A percentile compares a stretch with the other conserved stretches of the same genome.
These are phyloP conservation scores for Wallacemonas rigidus DNA, from an alignment of 208 protist species.

Conservation along the genomic window DNA sequence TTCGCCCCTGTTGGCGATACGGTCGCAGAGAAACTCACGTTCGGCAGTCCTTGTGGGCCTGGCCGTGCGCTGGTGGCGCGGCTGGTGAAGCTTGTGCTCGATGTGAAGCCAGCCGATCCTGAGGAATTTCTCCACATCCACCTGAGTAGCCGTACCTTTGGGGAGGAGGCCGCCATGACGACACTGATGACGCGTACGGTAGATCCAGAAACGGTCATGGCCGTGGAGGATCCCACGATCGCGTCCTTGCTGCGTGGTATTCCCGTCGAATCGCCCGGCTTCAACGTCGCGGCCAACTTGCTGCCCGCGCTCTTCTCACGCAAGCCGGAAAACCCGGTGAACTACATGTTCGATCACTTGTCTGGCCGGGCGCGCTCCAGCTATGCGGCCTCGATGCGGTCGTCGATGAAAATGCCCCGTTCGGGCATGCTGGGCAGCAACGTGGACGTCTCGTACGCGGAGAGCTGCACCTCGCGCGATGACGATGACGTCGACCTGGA, in stretches of 20 bases:
- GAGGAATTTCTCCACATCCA: constrained; percentile 62
- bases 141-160: constrained; percentile 47
- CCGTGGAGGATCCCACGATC: constrained; percentile 48
- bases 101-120: constrained; percentile 52
- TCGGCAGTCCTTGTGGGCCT: constrained; percentile 31
- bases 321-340: constrained; percentile 63
- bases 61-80: constrained; percentile 26
- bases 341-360: constrained; percentile 68
- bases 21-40: constrained; percentile 56
- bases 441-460: constrained; percentile 25
- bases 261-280: constrained; percentile 39
- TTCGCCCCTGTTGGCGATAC: constrained; percentile 44
- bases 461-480: constrained; percentile 49
- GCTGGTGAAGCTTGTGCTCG: constrained; percentile 48
- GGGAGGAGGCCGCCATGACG: constrained; percentile 40
- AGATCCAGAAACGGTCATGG: constrained; percentile 28
- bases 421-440: constrained; percentile 23
- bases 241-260: constrained; percentile 54
- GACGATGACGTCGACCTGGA: constrained; percentile 33
- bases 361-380: constrained; percentile 36
- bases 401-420: constrained; percentile 22
- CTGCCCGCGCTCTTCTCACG: constrained; percentile 59
- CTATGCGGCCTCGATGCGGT: constrained; percentile 41
- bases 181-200: constrained; percentile 19
- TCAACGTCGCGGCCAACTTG: constrained; percentile 40